Conservation (phyloP, 1,284 basidiomycete species). For the Mycena citricolor region DNA sequence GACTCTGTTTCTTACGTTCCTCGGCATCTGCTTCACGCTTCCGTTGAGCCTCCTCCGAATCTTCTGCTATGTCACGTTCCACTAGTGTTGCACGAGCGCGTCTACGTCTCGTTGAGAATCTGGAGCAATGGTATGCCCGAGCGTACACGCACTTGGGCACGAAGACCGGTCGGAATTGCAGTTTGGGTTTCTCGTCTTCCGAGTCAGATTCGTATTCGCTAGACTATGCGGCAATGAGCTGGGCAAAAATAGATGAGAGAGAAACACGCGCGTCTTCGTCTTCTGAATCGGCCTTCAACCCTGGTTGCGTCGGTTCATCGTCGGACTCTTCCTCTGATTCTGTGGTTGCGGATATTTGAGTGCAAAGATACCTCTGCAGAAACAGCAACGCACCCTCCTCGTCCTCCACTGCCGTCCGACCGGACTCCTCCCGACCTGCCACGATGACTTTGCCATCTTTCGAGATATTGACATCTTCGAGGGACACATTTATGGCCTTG, state of each 20-base stretch:
- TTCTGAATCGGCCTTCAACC: slow-evolving; percentile 14
- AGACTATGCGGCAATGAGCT: slow-evolving; percentile 50
- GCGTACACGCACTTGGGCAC: slow-evolving; percentile 74
- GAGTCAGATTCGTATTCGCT: slow-evolving; percentile 77
- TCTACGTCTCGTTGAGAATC: slow-evolving; percentile 39
- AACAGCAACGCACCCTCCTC: slow-evolving; percentile 34
- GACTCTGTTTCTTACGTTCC: slow-evolving; percentile 76
- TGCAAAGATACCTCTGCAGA: slow-evolving; percentile 1
- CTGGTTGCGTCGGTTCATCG: slow-evolving; percentile 14
- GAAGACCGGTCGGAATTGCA: slow-evolving; percentile 84
- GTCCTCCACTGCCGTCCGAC: slow-evolving; percentile 54
- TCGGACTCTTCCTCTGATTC: slow-evolving; percentile 34
- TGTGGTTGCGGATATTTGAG: slow-evolving; percentile 23
- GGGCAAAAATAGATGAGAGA: slow-evolving; percentile 8
- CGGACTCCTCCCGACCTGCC: slow-evolving; percentile 71
- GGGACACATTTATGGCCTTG: slow-evolving; percentile 66
- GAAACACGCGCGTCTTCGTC: slow-evolving; percentile 15
- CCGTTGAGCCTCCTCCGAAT: slow-evolving; percentile 66
- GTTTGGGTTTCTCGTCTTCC: slow-evolving; percentile 62
- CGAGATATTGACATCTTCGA: slow-evolving; percentile 76
- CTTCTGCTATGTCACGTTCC: slow-evolving; percentile 64
- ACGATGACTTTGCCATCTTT: slow-evolving; percentile 76
- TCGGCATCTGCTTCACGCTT: slow-evolving; percentile 69
- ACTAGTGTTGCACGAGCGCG: slow-evolving; percentile 68
- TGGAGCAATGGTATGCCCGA: slow-evolving; percentile 1